These are phyloP conservation scores for Beauveria medogensis DNA, from an alignment of 2,329 filamentous ascomycete species.

Conservation along the genomic window DNA sequence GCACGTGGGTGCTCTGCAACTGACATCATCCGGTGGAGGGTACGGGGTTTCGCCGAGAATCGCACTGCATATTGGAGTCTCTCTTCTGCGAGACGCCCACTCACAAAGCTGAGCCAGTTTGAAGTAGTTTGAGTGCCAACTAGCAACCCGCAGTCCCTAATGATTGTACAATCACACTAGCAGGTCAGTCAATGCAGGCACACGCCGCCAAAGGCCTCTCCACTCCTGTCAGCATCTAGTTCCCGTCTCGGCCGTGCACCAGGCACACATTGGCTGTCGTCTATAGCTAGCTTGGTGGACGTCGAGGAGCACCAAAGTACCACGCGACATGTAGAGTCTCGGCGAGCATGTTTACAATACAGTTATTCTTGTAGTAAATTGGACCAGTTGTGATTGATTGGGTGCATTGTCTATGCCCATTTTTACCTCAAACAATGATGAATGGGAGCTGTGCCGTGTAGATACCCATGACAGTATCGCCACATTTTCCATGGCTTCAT, in stretches of 20 bases:
- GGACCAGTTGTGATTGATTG: no score
- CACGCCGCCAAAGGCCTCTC: not conserved
- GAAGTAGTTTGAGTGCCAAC: no score
- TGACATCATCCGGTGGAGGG: no score
- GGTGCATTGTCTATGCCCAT: no score
- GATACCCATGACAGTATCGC: not conserved
- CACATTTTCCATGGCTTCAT: no score
- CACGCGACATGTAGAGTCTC: not conserved
- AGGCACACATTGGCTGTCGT: not conserved
- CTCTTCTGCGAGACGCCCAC: not conserved
- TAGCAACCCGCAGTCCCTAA: not conserved
- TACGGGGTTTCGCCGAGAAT: no score
- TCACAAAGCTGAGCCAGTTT: not conserved
- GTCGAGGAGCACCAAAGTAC: not conserved
- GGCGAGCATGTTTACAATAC: not conserved
- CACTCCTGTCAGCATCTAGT: slow-evolving; percentile 3
- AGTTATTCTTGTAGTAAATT: no score
- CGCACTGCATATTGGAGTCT: no score
- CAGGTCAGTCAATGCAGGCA: not conserved
- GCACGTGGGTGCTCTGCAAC: no score
- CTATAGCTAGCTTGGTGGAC: not conserved
- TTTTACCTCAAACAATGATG: no score
- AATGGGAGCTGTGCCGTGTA: no score
- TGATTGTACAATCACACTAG: not conserved
- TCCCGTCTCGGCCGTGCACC: not conserved